These are phyloP conservation scores for Conoideocrella luteorostrata DNA, from an alignment of 2,329 filamentous ascomycete species.

Conservation along the genomic window DNA sequence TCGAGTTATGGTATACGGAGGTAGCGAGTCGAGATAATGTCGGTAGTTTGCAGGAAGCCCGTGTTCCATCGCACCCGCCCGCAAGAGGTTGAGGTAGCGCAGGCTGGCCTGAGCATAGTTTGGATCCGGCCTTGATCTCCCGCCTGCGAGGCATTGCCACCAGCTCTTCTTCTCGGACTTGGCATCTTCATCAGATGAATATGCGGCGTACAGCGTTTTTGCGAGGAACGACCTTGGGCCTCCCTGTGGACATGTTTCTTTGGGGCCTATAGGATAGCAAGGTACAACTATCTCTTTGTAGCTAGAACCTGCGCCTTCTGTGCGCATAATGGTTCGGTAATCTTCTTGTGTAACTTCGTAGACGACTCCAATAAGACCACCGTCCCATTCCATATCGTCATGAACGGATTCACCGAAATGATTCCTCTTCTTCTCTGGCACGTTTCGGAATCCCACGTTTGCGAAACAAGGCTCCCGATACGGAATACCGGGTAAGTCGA, in stretches of 20 bases:
- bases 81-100: slow-evolving; percentile 77
- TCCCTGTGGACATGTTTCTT: slow-evolving; percentile 53
- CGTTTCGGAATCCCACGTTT: slow-evolving; percentile 61
- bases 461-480: slow-evolving; percentile 91
- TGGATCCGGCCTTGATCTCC: slow-evolving; percentile 52
- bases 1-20: slow-evolving; percentile 65
- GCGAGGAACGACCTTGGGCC: slow-evolving; percentile 65
- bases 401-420: slow-evolving; percentile 9
- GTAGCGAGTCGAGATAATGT: slow-evolving; percentile 61
- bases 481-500: slow-evolving; percentile 79
- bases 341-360: slow-evolving; percentile 86
- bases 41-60: slow-evolving; percentile 73
- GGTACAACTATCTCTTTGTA: slow-evolving; percentile 79
- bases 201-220: slow-evolving; percentile 74
- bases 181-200: slow-evolving; percentile 28
- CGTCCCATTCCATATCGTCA: slow-evolving; percentile 52
- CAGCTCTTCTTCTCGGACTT: slow-evolving; percentile 31
- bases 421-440: slow-evolving; percentile 33
- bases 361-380: slow-evolving; percentile 84
- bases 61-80: slow-evolving; percentile 72
- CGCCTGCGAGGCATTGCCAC: slow-evolving; percentile 40
- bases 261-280: slow-evolving; percentile 62
- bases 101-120: slow-evolving; percentile 75
- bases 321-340: slow-evolving; percentile 79
- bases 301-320: slow-evolving; percentile 79